phyloP scores from a whole-genome alignment of 139 green algal species.

The Pleodorina starrii region DNA sequence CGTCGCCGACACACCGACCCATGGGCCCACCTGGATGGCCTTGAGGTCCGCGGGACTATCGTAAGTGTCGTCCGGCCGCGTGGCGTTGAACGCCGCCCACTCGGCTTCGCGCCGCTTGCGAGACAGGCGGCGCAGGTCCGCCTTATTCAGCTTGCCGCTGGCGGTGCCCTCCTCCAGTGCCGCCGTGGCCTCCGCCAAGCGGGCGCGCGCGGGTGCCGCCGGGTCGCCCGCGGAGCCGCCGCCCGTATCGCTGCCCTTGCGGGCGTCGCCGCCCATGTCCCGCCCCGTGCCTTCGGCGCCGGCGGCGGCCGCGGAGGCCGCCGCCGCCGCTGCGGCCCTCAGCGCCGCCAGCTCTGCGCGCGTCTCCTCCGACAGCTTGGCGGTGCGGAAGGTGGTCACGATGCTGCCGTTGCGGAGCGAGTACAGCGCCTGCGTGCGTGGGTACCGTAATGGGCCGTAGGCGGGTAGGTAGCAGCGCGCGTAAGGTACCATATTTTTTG shows the following conservation, averaged over 20 bases:
- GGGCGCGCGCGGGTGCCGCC: conserved; percentile 13
- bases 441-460: no score
- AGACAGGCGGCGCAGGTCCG: conserved; percentile 69
- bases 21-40: conserved; percentile 54
- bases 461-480: no score
- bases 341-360: conserved; percentile 55
- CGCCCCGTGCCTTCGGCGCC: background rate
- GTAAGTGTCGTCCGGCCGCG: conserved; percentile 73
- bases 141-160: conserved; percentile 65
- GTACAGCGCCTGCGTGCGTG: conserved; percentile 59
- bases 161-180: conserved; percentile 38
- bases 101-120: conserved; percentile 78
- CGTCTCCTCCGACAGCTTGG: conserved; percentile 56
- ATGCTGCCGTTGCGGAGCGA: conserved; percentile 53
- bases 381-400: conserved; percentile 71
- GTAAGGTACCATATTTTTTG: no score
- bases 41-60: conserved; percentile 78
- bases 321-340: conserved; percentile 15
- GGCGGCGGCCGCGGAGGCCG: background rate
- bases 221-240: background rate
- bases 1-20: no score
- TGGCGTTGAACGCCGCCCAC: conserved; percentile 80
- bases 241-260: conserved; percentile 24
- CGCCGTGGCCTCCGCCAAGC: background rate
- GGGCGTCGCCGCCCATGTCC: background rate